Conservation (phyloP, 306 rosid species). For the Rosa persica region DNA sequence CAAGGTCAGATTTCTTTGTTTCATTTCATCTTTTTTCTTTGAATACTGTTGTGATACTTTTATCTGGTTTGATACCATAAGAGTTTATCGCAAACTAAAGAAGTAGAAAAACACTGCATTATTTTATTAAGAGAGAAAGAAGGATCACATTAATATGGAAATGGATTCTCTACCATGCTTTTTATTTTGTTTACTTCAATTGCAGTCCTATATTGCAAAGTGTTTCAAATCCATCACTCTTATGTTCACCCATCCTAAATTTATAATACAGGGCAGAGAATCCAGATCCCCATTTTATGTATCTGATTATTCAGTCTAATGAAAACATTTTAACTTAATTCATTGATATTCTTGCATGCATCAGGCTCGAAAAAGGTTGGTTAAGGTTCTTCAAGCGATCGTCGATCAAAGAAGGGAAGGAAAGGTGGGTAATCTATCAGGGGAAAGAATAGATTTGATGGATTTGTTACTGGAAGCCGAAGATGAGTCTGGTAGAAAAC, state of each 20-base stretch:
- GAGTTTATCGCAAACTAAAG: background rate
- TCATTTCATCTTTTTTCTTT: background rate
- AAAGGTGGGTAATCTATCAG: constrained; percentile 3
- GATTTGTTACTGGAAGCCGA: constrained; percentile 57
- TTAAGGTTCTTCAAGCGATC: constrained; percentile 41
- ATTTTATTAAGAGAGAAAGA: background rate
- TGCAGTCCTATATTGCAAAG: background rate
- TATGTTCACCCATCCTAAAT: background rate
- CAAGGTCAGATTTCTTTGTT: constrained; percentile 43
- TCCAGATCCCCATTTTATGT: background rate
- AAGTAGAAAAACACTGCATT: background rate
- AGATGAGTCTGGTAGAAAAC: constrained; percentile 55
- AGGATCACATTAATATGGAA: background rate
- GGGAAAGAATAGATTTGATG: constrained; percentile 48
- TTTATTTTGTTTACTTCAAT: background rate
- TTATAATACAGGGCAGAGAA: background rate
- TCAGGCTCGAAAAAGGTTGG: constrained; percentile 68
- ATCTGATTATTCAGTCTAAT: background rate
- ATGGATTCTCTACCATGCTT: background rate
- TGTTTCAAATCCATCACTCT: background rate
- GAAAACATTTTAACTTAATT: background rate
- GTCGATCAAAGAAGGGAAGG: constrained; percentile 40
- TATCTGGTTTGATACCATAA: background rate
- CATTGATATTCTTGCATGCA: background rate
- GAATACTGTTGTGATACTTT: background rate